These are phyloP conservation scores for Oryza brachyantha DNA, from an alignment of 176 grass and related monocot genomes.

Conservation along the genomic window DNA sequence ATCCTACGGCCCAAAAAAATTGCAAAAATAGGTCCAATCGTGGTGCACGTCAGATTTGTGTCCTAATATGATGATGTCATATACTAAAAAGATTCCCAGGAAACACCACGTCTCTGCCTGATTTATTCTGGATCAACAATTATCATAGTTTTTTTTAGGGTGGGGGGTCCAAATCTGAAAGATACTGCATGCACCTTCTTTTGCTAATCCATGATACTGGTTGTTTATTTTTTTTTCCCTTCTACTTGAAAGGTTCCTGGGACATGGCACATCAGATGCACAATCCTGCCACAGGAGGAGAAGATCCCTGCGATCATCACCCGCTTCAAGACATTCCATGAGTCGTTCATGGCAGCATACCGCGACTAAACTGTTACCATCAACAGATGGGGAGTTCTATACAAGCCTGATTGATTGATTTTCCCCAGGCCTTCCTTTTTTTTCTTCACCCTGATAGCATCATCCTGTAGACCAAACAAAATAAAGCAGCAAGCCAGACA, in stretches of 20 bases:
- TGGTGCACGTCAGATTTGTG: background rate
- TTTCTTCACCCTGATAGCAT: background rate
- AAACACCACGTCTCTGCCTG: background rate
- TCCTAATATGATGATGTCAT: background rate
- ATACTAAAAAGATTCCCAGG: background rate
- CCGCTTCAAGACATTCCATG: constrained; percentile 75
- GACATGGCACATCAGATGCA: constrained; percentile 97
- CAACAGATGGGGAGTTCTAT: background rate
- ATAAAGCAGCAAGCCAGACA: constrained; percentile 22
- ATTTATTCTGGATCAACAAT: background rate
- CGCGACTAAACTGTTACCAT: constrained; percentile 33
- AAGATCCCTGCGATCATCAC: constrained; percentile 83
- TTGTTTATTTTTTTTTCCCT: background rate
- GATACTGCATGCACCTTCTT: background rate
- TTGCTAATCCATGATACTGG: background rate
- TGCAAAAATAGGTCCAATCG: too few species aligned
- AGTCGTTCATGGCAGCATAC: constrained; percentile 75
- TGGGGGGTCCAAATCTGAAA: background rate
- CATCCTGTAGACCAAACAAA: constrained; percentile 22
- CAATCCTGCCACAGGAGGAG: constrained; percentile 94
- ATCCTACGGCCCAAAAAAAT: too few species aligned
- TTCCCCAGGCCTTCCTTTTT: background rate
- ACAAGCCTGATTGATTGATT: constrained; percentile 10
- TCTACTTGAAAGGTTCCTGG: constrained; percentile 60
- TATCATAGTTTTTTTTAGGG: background rate